Conservation (phyloP, 1,139 yeast genomes). For the Debaryomycetaceae sp. region DNA sequence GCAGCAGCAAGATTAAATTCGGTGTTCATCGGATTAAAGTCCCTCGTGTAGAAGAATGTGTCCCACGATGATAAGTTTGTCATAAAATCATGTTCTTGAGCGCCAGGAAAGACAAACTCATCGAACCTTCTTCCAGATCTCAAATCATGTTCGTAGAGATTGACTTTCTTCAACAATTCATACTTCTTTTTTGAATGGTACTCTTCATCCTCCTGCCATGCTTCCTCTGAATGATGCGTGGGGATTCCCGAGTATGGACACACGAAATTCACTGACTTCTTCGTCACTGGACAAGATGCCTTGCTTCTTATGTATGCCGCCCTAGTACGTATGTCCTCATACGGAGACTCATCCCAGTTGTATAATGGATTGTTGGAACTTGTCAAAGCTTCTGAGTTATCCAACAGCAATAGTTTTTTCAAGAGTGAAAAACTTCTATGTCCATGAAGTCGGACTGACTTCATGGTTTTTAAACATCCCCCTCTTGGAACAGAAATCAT, state of each 20-base stretch:
- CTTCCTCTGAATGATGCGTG: constrained; percentile 86
- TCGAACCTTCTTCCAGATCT: constrained; percentile 92
- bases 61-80: constrained; percentile 90
- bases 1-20: constrained; percentile 95
- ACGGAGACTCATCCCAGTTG: constrained; percentile 87
- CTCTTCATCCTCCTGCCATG: constrained; percentile 77
- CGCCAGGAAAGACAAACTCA: constrained; percentile 88
- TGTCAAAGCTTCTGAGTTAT: constrained; percentile 22
- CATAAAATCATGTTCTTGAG: constrained; percentile 71
- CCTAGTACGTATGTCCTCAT: constrained; percentile 80
- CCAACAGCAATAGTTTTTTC: constrained; percentile 37
- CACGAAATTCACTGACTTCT: constrained; percentile 72
- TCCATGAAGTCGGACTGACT: not conserved
- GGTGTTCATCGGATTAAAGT: constrained; percentile 93
- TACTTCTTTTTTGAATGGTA: constrained; percentile 68
- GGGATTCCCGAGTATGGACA: constrained; percentile 96
- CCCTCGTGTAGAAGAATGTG: constrained; percentile 86
- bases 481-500: not conserved
- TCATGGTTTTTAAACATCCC: not conserved
- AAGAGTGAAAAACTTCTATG: constrained; percentile 32
- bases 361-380: constrained; percentile 16
- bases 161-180: constrained; percentile 77
- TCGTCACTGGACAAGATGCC: constrained; percentile 90
- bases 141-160: constrained; percentile 90
- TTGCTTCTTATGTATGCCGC: constrained; percentile 87